A percentile compares a stretch with the other conserved stretches of the same genome.
These are phyloP conservation scores for Chlorophyllum brunneum DNA, from an alignment of 768 basidiomycete genomes.

Conservation along the genomic window DNA sequence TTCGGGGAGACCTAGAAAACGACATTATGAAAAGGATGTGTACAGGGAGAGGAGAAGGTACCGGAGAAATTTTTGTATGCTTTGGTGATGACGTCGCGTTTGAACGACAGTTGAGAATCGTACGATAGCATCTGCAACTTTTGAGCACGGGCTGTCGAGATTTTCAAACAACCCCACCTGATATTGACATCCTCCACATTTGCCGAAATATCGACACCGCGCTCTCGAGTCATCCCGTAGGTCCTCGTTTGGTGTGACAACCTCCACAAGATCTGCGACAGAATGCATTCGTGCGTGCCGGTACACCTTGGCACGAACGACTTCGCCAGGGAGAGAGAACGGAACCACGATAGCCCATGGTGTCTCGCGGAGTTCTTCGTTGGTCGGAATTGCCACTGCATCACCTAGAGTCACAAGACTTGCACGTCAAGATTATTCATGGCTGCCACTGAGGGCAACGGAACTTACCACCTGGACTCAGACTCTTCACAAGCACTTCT, in stretches of 20 bases:
- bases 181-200: conserved; percentile 92
- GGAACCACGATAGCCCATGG: conserved; percentile 86
- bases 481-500: conserved; percentile 57
- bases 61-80: conserved; percentile 79
- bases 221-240: conserved; percentile 64
- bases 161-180: conserved; percentile 48
- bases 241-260: conserved; percentile 58
- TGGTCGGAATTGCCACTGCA: conserved; percentile 53
- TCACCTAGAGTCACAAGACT: conserved; percentile 44
- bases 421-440: not conserved
- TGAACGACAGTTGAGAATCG: conserved; percentile 79
- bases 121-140: conserved; percentile 78
- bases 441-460: not conserved
- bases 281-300: conserved; percentile 70
- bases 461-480: conserved; percentile 60
- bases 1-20: conserved; percentile 45
- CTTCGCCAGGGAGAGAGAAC: conserved; percentile 82
- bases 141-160: not conserved
- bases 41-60: conserved; percentile 19
- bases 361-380: conserved; percentile 26
- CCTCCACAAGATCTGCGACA: conserved; percentile 66
- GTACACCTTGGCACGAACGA: conserved; percentile 67
- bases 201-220: conserved; percentile 83
- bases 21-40: not conserved
- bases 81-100: conserved; percentile 80